Evolutionary conservation across 441 rosid genomes (phyloP).

Genomic region (Adansonia madagascariensis): DNA sequence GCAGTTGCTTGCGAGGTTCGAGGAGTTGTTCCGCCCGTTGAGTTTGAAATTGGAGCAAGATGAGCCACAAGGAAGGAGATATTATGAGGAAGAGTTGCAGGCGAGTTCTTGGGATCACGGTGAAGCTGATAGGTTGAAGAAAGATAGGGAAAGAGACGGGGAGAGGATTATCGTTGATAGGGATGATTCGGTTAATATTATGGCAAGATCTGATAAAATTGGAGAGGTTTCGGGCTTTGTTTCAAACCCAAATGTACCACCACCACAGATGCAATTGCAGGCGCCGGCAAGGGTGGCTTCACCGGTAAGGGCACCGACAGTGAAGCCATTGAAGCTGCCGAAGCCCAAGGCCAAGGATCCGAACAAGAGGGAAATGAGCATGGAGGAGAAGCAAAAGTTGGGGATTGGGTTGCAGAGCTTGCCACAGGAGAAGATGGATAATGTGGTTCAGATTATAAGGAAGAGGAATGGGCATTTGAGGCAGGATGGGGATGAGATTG

Average conservation of each 20-base stretch:
- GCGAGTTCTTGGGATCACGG: slow-evolving; percentile 60
- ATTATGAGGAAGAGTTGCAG: slow-evolving; percentile 39
- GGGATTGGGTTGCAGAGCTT: slow-evolving; percentile 87
- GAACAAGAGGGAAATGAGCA: slow-evolving; percentile 81
- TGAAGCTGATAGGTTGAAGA: slow-evolving; percentile 39
- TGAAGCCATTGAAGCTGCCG: slow-evolving; percentile 66
- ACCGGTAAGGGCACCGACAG: slow-evolving; percentile 46
- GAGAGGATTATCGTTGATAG: slow-evolving; percentile 28
- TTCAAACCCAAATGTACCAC: slow-evolving; percentile 30
- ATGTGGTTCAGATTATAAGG: slow-evolving; percentile 75
- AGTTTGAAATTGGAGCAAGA: slow-evolving; percentile 42
- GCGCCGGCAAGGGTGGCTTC: slow-evolving; percentile 53
- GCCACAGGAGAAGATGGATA: slow-evolving; percentile 95
- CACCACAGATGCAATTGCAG: slow-evolving; percentile 27
- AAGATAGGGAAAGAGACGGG: slow-evolving; percentile 30
- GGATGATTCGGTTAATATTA: slow-evolving; percentile 33
- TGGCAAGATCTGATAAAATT: slow-evolving; percentile 40
- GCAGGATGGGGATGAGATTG: slow-evolving; percentile 97
- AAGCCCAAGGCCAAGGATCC: slow-evolving; percentile 97
- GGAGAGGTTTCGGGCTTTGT: slow-evolving; percentile 29
- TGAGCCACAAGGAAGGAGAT: slow-evolving; percentile 16
- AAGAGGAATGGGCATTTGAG: slow-evolving; percentile 77
- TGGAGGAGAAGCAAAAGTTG: slow-evolving; percentile 84
- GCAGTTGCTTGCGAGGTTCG: slow-evolving; percentile 53
- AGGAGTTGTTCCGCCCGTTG: slow-evolving; percentile 56